Evolutionary conservation across 345 rosid species (phyloP).

Genomic region (Gossypium mustelinum): DNA sequence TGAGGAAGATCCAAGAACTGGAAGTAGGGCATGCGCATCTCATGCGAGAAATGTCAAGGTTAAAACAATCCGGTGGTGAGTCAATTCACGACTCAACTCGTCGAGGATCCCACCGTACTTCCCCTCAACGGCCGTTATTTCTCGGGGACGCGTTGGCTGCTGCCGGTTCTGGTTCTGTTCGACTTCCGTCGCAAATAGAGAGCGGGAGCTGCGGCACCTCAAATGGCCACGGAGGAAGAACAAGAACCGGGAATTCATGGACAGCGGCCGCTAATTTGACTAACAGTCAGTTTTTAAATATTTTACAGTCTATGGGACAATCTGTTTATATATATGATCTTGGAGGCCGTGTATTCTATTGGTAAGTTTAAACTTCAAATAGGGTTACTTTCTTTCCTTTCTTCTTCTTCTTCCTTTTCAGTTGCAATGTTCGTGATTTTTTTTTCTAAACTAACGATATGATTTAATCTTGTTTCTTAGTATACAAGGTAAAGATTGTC

Average conservation of each 20-base stretch:
- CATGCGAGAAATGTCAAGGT: constrained; percentile 73
- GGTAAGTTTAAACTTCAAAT: constrained; percentile 47
- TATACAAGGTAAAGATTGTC: neutral
- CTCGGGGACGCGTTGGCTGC: constrained; percentile 20
- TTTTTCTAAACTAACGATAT: neutral
- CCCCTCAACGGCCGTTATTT: constrained; percentile 51
- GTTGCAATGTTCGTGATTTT: neutral
- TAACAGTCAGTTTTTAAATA: constrained; percentile 68
- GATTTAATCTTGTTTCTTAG: neutral
- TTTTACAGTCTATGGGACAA: constrained; percentile 94
- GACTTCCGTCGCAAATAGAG: constrained; percentile 77
- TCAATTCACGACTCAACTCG: constrained; percentile 20
- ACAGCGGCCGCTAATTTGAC: constrained; percentile 60
- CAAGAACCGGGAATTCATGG: constrained; percentile 24
- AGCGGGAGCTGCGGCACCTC: constrained; percentile 37
- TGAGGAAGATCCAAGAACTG: constrained; percentile 87
- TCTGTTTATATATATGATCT: constrained; percentile 76
- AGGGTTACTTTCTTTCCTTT: neutral
- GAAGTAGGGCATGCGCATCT: constrained; percentile 80
- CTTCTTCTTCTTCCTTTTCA: too few relatives aligned
- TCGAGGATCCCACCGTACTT: constrained; percentile 70
- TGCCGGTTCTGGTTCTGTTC: constrained; percentile 38
- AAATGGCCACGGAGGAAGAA: constrained; percentile 11
- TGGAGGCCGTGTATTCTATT: constrained; percentile 57
- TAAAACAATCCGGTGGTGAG: constrained; percentile 44